These are phyloP conservation scores for Mucor piriformis DNA, from an alignment of 371 early-diverging fungal species.

Conservation along the genomic window DNA sequence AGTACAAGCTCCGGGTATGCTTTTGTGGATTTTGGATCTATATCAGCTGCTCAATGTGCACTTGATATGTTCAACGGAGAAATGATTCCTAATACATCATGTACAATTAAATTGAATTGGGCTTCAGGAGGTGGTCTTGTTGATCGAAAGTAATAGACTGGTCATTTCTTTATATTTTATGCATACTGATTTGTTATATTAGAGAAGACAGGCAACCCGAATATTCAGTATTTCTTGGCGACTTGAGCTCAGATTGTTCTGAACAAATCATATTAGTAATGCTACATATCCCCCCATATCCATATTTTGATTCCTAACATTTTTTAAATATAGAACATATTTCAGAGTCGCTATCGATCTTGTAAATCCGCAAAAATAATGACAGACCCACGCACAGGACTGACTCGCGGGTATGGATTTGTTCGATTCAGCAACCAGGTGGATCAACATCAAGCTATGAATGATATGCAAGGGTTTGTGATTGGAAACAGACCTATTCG, in stretches of 20 bases:
- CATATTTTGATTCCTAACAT: slow-evolving; percentile 1
- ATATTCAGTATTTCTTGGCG: slow-evolving; percentile 83
- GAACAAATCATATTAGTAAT: slow-evolving; percentile 68
- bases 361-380: slow-evolving; percentile 82
- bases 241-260: slow-evolving; percentile 71
- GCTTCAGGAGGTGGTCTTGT: slow-evolving; percentile 70
- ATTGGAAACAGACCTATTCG: slow-evolving; percentile 80
- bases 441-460: slow-evolving; percentile 72
- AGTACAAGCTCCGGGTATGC: slow-evolving; percentile 66
- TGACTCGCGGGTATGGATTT: slow-evolving; percentile 80
- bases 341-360: slow-evolving; percentile 61
- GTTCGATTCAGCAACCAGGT: slow-evolving; percentile 71
- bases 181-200: neutral
- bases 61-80: slow-evolving; percentile 70
- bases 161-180: neutral
- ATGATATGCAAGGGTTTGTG: slow-evolving; percentile 73
- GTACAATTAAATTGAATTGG: slow-evolving; percentile 87
- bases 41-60: slow-evolving; percentile 63
- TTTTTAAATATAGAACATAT: slow-evolving; percentile 49
- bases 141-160: slow-evolving; percentile 29
- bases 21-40: slow-evolving; percentile 68
- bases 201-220: slow-evolving; percentile 58
- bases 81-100: slow-evolving; percentile 74
- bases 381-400: slow-evolving; percentile 68
- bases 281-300: neutral